Evolutionary conservation across 2,329 filamentous ascomycete genomes (phyloP).

Genomic region (Talaromyces verruculosus): DNA sequence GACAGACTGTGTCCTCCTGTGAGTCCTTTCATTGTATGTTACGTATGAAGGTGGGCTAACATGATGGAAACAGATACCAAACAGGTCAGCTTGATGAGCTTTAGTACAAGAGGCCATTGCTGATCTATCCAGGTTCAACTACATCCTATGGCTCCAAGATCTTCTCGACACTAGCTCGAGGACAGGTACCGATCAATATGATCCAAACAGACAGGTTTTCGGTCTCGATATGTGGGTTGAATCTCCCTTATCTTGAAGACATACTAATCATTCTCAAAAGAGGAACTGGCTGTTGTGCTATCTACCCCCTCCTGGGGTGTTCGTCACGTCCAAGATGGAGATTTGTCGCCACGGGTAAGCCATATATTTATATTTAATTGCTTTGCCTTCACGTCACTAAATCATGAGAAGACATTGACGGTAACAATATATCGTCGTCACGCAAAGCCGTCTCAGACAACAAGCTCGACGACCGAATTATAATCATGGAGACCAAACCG

Average conservation of each 20-base stretch:
- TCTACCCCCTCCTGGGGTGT: conserved; percentile 83
- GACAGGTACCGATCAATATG: conserved; percentile 51
- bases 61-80: conserved; percentile 40
- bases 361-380: neutral
- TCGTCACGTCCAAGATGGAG: conserved; percentile 67
- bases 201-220: conserved; percentile 56
- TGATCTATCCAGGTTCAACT: conserved; percentile 68
- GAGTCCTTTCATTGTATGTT: conserved; percentile 26
- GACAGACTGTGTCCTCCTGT: conserved; percentile 87
- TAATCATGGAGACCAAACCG: conserved; percentile 56
- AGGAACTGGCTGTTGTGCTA: conserved; percentile 85
- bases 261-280: conserved; percentile 36
- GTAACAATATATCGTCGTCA: conserved; percentile 66
- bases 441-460: conserved; percentile 68
- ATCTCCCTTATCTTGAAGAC: neutral
- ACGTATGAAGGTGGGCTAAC: neutral
- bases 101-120: neutral
- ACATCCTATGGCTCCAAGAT: conserved; percentile 83
- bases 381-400: neutral
- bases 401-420: conserved; percentile 65
- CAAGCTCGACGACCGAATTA: conserved; percentile 62
- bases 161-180: conserved; percentile 69
- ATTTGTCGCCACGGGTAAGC: conserved; percentile 65
- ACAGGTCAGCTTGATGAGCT: conserved; percentile 29
- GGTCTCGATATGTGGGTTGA: conserved; percentile 71